These are phyloP conservation scores for Huntiella moniliformis DNA, from an alignment of 2,329 filamentous ascomycete genomes.

Conservation along the genomic window DNA sequence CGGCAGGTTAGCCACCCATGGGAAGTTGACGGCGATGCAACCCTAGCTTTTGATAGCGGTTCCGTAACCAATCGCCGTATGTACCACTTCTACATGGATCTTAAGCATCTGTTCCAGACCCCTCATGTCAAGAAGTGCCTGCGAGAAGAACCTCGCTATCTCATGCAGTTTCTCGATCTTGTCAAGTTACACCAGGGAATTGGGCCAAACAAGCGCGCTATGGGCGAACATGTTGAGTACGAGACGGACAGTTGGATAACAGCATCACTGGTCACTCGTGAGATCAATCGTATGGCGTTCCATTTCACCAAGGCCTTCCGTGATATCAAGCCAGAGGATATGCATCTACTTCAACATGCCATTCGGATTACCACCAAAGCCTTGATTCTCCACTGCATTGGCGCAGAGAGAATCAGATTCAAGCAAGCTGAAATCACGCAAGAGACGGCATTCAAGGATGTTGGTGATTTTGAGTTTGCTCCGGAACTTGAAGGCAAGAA, in stretches of 20 bases:
- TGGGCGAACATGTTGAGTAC: constrained; percentile 94
- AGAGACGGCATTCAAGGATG: constrained; percentile 61
- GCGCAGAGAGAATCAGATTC: constrained; percentile 73
- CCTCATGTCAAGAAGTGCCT: constrained; percentile 74
- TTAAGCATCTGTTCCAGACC: constrained; percentile 78
- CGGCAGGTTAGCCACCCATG: constrained; percentile 88
- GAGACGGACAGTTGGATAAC: constrained; percentile 98
- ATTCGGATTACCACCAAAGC: constrained; percentile 61
- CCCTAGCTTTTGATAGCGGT: constrained; percentile 80
- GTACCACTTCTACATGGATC: constrained; percentile 93
- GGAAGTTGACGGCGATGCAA: constrained; percentile 70
- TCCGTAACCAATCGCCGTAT: constrained; percentile 88
- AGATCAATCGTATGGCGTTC: constrained; percentile 82
- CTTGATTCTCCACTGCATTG: constrained; percentile 76
- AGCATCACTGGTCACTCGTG: constrained; percentile 78
- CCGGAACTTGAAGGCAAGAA: constrained; percentile 34
- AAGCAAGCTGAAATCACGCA: constrained; percentile 74
- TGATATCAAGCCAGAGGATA: constrained; percentile 44
- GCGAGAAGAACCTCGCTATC: constrained; percentile 65
- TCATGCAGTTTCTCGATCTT: constrained; percentile 85
- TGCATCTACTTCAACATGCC: constrained; percentile 45
- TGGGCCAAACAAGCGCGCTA: constrained; percentile 74
- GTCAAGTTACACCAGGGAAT: constrained; percentile 95
- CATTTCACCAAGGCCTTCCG: constrained; percentile 78
- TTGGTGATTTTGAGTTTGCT: constrained; percentile 69